Evolutionary conservation across 495 filamentous ascomycete genomes (phyloP), one percentile per base, ranked within the genome.

Genomic region (Xylaria intraflava): DNA sequence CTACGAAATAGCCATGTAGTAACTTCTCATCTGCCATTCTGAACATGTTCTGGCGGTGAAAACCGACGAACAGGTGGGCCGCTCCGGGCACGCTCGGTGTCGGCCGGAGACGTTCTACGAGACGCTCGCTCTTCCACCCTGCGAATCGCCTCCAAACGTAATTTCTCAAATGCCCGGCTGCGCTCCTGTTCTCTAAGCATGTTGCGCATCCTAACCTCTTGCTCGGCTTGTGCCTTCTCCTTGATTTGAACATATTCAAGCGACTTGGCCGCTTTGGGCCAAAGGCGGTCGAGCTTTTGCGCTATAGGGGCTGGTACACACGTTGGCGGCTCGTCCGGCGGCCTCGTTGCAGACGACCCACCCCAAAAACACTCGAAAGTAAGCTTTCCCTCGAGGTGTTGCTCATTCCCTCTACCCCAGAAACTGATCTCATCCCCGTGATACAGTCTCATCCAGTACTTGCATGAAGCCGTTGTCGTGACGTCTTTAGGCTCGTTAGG

Each of bases 341-440:
- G 51, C 9, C 74, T 65, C 7, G 47, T 40, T 16, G n/a, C 26
- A 4, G 66, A 65, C 42, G 74, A 77, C 14, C 67, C 73, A 39
- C 75, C 75, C 74, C 74, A 78, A 22, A 54, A 60, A 59, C 75
- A 78, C 17, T 65, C 61, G 56, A 78, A 77, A 7, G 58, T 62
- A n/a, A 78, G 53, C 41, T 62, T 67, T 6, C 66, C 66, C 44
- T 58, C 65, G 29, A 19, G 26, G 7, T 46, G 9, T 11, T 43
- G 36, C 38, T 68, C 62, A n/a, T 74, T 60, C 6, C 54, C 58
- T 14, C 46, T n/a, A n/a, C n/a, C 63, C 71, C 77, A 89, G 12
- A 91, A 74, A 3, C 77, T 76, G 44, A 95, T 82, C 33, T 79
- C 72, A 62, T 95, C 89, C 7, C 85, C 86, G 16, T 84, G 76